Evolutionary conservation across 208 protist species (phyloP).

Genomic region (Wallacemonas sp.): DNA sequence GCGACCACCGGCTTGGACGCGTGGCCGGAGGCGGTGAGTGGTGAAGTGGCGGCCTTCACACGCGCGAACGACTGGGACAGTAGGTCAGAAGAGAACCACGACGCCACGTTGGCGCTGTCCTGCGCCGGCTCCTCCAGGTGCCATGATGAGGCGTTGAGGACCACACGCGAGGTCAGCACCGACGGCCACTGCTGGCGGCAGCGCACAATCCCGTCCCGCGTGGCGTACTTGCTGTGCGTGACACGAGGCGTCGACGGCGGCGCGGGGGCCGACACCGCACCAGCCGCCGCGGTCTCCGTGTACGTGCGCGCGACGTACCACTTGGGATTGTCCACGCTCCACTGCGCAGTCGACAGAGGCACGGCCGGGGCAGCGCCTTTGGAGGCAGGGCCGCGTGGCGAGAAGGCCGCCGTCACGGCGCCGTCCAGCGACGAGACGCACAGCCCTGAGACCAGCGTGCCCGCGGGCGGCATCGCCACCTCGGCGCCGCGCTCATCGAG

Average conservation of each 20-base stretch:
- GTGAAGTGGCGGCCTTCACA: background rate
- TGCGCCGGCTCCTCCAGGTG: conserved; percentile 11
- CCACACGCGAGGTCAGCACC: background rate
- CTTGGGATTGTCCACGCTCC: conserved; percentile 7
- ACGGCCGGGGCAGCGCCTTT: background rate
- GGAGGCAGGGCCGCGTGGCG: background rate
- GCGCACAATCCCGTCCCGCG: background rate
- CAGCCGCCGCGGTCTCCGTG: too few species aligned
- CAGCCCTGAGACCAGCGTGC: conserved; percentile 2
- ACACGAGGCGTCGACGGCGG: background rate
- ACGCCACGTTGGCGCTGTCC: too few species aligned
- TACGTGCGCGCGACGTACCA: conserved; percentile 19
- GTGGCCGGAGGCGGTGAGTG: background rate
- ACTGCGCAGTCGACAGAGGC: background rate
- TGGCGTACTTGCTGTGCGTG: background rate
- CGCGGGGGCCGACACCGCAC: too few species aligned
- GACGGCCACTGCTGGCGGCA: conserved; percentile 12
- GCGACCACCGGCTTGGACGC: background rate
- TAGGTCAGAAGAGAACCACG: background rate
- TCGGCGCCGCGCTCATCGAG: background rate
- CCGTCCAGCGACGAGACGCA: conserved; percentile 14
- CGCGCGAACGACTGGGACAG: background rate
- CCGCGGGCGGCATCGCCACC: background rate
- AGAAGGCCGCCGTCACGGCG: conserved; percentile 8
- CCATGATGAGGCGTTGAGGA: background rate